Base-by-base conservation (phyloP, 2,329 filamentous ascomycete species). In the Hysterium pulicare region DNA sequence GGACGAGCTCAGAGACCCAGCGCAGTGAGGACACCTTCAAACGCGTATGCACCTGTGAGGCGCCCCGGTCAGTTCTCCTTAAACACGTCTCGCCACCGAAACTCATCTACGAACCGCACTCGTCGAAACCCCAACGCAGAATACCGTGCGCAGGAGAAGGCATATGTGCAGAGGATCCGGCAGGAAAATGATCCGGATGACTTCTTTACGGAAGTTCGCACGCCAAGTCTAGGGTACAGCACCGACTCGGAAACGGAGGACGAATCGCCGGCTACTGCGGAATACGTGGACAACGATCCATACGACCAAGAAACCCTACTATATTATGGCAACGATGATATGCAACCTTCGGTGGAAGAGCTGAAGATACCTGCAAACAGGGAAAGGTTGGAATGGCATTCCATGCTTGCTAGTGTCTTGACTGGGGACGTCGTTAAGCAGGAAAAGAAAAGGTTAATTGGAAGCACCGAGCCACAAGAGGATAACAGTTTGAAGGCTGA, bases 401-500 rank as follows among this genome's bases (percentile, higher is more conserved):
- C 89, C 3, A 98, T 98, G 93, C 72, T 98, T 43, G 88, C 91
- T 46, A 94, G 91, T 11, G 93, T 98, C 3, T 72, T 98, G 53
- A 96, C 90, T 1, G 93, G 93, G 51, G 93, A 98, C 65, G 93
- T 98, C 7, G 91, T 98, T 44, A 88, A 89, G 58, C 93, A 98
- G 67, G 93, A 98, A 71, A 98, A 98, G 76, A 95, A 95, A 67
- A 83, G 93, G 33, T 69, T 98, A 58, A 93, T 94, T 53, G 90
- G 89, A 34, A 84, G 87, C 50, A 75, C 79, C 37, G 86, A 88
- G 34, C 82, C 90, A 50, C 86, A 86, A 58, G 80, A 81, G 23
- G 80, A 84, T 43, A 86, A 87, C 61, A 76, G 76, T 19, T 67
- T 84, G 54, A 82, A 80, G 57, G 72, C 73, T n/a, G 82, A 84